Percentiles rank a stretch among this genome's conserved stretches.
These are phyloP conservation scores for Stephania cephalantha DNA, from an alignment of 164 flowering plant species.

Conservation along the genomic window DNA sequence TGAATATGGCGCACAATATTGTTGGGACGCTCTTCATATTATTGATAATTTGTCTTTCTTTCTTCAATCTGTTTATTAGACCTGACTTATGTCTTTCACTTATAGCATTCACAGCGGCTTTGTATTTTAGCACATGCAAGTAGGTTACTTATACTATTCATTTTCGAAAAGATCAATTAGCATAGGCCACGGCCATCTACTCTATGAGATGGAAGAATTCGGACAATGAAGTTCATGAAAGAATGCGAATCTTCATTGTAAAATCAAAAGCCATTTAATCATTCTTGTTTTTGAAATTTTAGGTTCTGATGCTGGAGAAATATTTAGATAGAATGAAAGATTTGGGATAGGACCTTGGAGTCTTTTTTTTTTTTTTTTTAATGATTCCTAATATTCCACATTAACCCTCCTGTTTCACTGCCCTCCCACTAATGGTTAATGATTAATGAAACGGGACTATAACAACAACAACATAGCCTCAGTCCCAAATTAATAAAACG, in stretches of 20 bases:
- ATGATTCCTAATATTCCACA: neutral
- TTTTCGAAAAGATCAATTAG: neutral
- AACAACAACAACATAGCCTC: too few species aligned
- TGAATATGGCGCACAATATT: neutral
- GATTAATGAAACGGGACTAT: too few species aligned
- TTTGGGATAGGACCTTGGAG: neutral
- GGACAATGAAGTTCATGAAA: neutral
- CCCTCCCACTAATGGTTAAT: neutral
- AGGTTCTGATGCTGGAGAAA: too few species aligned
- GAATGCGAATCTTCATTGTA: too few species aligned
- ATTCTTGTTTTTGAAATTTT: too few species aligned
- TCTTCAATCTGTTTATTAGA: neutral
- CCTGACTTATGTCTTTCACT: neutral
- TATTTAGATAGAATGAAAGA: neutral
- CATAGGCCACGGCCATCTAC: neutral
- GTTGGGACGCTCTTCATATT: neutral
- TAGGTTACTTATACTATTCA: neutral
- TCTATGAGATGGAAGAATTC: neutral
- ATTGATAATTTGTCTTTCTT: conserved; percentile 6
- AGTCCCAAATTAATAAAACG: too few species aligned
- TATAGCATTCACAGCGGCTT: neutral
- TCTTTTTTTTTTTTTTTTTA: neutral
- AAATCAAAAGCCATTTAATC: too few species aligned
- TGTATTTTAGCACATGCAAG: neutral
- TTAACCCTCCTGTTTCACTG: neutral